Percentiles rank a stretch among this genome's conserved stretches.
Conservation (phyloP, 768 basidiomycete genomes). For the Lactifluus subvellereus region DNA sequence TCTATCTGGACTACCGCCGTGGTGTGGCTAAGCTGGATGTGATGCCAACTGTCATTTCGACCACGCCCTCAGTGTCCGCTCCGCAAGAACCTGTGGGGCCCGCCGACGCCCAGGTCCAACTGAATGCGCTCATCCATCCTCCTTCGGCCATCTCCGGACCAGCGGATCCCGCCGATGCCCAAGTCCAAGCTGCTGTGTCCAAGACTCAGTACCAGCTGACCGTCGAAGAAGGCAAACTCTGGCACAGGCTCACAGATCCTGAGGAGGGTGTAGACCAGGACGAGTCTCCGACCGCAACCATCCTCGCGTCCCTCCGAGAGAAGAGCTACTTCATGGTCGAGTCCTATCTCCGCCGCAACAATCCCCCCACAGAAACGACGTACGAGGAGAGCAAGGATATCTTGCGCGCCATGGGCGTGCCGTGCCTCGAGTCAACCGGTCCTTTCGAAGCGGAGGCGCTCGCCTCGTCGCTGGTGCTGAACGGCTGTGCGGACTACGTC, state of each 20-base stretch:
- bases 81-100: neutral
- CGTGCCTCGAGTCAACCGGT: conserved; percentile 60
- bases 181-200: conserved; percentile 25
- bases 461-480: conserved; percentile 67
- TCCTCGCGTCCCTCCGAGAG: conserved; percentile 36
- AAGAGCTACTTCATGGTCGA: conserved; percentile 53
- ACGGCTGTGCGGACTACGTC: conserved; percentile 80
- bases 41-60: conserved; percentile 31
- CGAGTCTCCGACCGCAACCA: conserved; percentile 23
- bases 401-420: conserved; percentile 75
- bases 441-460: conserved; percentile 83
- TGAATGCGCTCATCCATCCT: neutral
- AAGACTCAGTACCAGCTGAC: conserved; percentile 27
- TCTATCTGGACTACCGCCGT: conserved; percentile 38
- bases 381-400: conserved; percentile 69
- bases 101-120: neutral
- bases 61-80: conserved; percentile 3
- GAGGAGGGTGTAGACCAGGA: conserved; percentile 14
- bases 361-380: conserved; percentile 55
- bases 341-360: conserved; percentile 59
- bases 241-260: conserved; percentile 23
- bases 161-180: conserved; percentile 2
- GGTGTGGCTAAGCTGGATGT: conserved; percentile 42
- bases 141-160: neutral
- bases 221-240: conserved; percentile 28